A percentile compares a stretch with the other conserved stretches of the same genome.
Conservation (phyloP, 305 asterid genomes). For the Solanum hybrid region DNA sequence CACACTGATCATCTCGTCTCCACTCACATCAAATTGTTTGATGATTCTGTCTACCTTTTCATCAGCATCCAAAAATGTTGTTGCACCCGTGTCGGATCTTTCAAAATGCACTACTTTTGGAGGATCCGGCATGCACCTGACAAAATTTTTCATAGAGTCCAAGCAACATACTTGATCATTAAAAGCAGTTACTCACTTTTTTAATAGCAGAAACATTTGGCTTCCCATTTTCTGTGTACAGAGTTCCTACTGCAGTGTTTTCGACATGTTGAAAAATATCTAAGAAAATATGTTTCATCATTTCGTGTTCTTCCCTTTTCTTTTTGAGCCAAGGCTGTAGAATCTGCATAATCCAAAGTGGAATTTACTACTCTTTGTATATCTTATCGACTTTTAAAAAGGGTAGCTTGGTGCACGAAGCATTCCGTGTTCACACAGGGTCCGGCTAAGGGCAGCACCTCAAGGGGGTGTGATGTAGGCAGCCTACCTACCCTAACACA, state of each 20-base stretch:
- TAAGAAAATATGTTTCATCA: too few species aligned
- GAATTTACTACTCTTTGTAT: too few species aligned
- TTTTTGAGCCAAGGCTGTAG: too few species aligned
- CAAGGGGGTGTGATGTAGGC: not conserved
- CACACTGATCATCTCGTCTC: constrained; percentile 26
- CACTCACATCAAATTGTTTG: constrained; percentile 30
- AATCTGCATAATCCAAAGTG: too few species aligned
- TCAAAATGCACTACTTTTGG: not conserved
- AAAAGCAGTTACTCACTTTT: constrained; percentile 21
- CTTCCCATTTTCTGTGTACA: constrained; percentile 31
- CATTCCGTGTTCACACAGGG: not conserved
- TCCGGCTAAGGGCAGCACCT: not conserved
- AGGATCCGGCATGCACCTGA: too few species aligned
- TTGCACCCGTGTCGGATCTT: not conserved
- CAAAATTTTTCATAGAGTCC: not conserved
- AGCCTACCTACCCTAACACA: not conserved
- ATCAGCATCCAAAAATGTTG: constrained; percentile 9
- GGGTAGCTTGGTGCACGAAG: not conserved
- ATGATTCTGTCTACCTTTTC: constrained; percentile 27
- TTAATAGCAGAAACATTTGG: constrained; percentile 44
- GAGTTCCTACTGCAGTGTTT: constrained; percentile 27
- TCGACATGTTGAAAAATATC: too few species aligned
- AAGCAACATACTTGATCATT: not conserved
- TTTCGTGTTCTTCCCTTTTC: too few species aligned
- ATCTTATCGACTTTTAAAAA: not conserved